Evolutionary conservation across 768 basidiomycete species (phyloP), one percentile per base, ranked within the genome.

Genomic region (Amanita inopinata): DNA sequence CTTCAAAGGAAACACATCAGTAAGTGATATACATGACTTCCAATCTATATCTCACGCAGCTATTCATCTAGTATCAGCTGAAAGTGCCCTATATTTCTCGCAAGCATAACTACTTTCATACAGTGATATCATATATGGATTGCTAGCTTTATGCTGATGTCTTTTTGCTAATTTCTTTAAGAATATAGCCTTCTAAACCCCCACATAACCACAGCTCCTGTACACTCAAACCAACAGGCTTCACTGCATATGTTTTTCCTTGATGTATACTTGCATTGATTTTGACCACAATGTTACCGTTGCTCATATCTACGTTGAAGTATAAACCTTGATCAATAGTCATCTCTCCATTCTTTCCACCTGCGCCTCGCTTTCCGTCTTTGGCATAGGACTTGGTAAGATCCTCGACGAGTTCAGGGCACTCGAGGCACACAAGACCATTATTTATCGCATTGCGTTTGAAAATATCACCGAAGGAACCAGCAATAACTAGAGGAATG

Each of bases 401-500:
- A 51, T 96, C 91, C 12, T 67, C 63, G 12, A 98, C 83, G 30
- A 99, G 76, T 54, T 85, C 86, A 0, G 94, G 93, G 46, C 79
- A 84, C 63, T 98, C 94, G 33, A 97, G 62, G 56, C 96, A 96
- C 38, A 99, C 88, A 4, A 99, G 71, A 7, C 92, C 94, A 57
- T 99, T 98, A 66, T 99, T 99, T 66, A 98, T 98, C 12, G 91
- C 86, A 61, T 99, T 99, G 23, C 96, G 80, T 69, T 98, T 97
- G 74, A 96, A 99, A 55, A 98, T 98, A 60, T 99, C 96, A 7
- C 96, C 94, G 52, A 99, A 99, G 22, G 92, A 96, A 24, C 93
- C 96, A n/a, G 91, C 91, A 45, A 99, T 74, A 43, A 99, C 91
- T 38, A 96, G 68, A 3, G 91, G 90, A 3, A 99, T 65, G 11